Conservation (phyloP, 1,284 basidiomycete species). For the Trichosporon ovoides region DNA sequence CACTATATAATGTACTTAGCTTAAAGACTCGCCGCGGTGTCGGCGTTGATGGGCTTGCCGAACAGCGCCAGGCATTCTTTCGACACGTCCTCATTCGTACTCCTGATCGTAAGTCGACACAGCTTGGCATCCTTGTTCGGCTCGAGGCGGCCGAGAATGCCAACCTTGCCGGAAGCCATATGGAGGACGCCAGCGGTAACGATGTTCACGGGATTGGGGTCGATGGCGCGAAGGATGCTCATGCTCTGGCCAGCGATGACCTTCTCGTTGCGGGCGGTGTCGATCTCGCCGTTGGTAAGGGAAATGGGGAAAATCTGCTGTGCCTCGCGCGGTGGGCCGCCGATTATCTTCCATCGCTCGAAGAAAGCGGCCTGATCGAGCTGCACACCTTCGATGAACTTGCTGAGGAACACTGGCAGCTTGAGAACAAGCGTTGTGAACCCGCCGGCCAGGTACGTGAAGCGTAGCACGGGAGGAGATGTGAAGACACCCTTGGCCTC, state of each 20-base stretch:
- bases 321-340: conserved; percentile 77
- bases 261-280: conserved; percentile 65
- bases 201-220: conserved; percentile 69
- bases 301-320: conserved; percentile 80
- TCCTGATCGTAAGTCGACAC: conserved; percentile 87
- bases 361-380: conserved; percentile 83
- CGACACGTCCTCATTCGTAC: conserved; percentile 90
- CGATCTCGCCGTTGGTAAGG: conserved; percentile 64
- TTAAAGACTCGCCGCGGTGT: conserved; percentile 25
- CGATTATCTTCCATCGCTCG: conserved; percentile 96
- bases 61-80: conserved; percentile 62
- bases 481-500: conserved; percentile 88
- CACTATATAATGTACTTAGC: background rate
- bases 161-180: conserved; percentile 84
- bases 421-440: conserved; percentile 79
- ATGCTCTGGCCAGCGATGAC: conserved; percentile 72
- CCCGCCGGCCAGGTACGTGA: conserved; percentile 88
- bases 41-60: conserved; percentile 42
- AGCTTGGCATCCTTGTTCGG: conserved; percentile 93
- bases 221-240: conserved; percentile 70
- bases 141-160: conserved; percentile 85
- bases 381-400: conserved; percentile 90
- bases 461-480: conserved; percentile 69
- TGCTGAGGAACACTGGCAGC: conserved; percentile 78
- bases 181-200: conserved; percentile 94